Evolutionary conservation across 192 early-diverging fungal species (phyloP).

Genomic region (Glomus cerebriforme): DNA sequence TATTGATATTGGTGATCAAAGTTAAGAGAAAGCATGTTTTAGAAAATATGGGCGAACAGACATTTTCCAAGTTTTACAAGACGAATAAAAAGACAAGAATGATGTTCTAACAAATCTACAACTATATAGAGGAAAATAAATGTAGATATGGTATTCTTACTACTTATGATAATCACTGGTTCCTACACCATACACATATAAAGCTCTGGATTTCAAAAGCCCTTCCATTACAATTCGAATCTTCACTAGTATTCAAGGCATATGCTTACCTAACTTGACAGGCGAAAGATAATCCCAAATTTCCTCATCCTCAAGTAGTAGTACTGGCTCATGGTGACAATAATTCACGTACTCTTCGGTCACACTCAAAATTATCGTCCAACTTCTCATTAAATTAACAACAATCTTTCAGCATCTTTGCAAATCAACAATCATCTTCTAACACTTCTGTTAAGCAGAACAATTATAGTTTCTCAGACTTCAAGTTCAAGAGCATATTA

Average conservation of each 20-base stretch:
- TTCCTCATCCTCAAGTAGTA: constrained; percentile 1
- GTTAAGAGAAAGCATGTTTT: too few species aligned
- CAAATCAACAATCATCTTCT: too few species aligned
- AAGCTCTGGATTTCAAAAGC: constrained; percentile 23
- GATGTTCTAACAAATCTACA: too few species aligned
- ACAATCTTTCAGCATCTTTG: neutral
- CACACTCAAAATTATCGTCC: constrained; percentile 11
- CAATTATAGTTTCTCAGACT: too few species aligned
- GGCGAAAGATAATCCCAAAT: constrained; percentile 10
- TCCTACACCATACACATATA: neutral
- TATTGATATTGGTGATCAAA: too few species aligned
- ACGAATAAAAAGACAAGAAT: too few species aligned
- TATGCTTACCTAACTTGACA: too few species aligned
- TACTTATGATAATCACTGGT: constrained; percentile 28
- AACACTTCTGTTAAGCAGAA: too few species aligned
- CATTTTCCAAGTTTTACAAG: too few species aligned
- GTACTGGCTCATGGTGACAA: constrained; percentile 16
- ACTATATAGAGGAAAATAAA: too few species aligned
- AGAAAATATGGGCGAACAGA: too few species aligned
- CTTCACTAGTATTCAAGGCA: constrained; percentile 22
- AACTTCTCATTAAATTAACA: neutral
- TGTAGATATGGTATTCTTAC: constrained; percentile 19
- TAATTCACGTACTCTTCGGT: neutral
- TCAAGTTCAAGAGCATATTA: too few species aligned
- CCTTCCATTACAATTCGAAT: constrained; percentile 21